These are phyloP conservation scores for Monosporascus ibericus DNA, from an alignment of 2,329 filamentous ascomycete species.

Conservation along the genomic window DNA sequence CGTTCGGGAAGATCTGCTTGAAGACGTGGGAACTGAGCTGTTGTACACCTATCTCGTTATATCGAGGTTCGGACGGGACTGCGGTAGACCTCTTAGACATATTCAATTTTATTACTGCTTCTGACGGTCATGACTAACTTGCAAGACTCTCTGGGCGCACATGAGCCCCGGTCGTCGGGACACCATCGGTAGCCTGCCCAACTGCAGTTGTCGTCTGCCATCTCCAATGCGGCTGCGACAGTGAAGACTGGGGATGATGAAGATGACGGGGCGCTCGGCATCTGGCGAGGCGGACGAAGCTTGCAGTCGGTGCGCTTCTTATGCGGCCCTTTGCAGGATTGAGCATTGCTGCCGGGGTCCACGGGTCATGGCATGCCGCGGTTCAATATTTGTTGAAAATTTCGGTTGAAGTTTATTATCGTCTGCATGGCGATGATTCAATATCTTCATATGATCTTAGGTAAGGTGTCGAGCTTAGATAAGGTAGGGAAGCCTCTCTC, in stretches of 20 bases:
- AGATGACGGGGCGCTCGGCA: conserved; percentile 36
- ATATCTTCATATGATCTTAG: neutral
- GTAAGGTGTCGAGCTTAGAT: neutral
- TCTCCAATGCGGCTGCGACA: conserved; percentile 29
- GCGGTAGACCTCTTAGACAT: conserved; percentile 10
- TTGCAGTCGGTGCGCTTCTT: conserved; percentile 35
- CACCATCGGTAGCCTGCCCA: conserved; percentile 9
- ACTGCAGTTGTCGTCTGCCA: conserved; percentile 31
- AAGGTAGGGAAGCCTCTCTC: no score
- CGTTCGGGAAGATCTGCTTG: conserved; percentile 69
- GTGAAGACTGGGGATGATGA: conserved; percentile 25
- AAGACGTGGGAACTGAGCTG: conserved; percentile 83
- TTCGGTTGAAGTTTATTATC: neutral
- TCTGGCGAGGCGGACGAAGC: conserved; percentile 46
- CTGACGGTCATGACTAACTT: conserved; percentile 27
- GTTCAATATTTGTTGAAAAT: neutral
- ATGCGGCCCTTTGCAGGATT: conserved; percentile 31
- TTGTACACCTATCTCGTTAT: conserved; percentile 92
- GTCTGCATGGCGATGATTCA: neutral
- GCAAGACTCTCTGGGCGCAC: conserved; percentile 28
- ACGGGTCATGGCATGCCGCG: conserved; percentile 15
- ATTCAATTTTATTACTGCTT: neutral
- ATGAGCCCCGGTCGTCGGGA: neutral
- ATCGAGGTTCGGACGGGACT: conserved; percentile 57
- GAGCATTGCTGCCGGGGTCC: conserved; percentile 31